phyloP scores from a whole-genome alignment of 2,329 filamentous ascomycete genomes.

The Paecilomyces sp. region DNA sequence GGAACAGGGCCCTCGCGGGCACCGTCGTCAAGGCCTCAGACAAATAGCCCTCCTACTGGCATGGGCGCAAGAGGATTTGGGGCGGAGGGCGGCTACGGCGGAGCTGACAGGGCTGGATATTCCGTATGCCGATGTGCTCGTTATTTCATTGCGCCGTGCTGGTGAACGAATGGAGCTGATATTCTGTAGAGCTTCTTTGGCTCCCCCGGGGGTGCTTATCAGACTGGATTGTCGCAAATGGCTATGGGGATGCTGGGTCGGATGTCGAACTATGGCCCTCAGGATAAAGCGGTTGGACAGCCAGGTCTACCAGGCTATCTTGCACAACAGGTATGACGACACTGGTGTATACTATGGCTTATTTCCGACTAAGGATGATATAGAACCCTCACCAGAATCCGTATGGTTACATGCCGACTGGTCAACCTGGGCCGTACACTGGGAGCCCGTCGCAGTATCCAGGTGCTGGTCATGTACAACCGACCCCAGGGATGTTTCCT shows the following conservation, averaged over 20 bases:
- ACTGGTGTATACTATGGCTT: background rate
- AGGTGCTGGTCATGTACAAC: constrained; percentile 3
- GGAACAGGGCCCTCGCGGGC: constrained; percentile 19
- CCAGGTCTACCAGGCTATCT: background rate
- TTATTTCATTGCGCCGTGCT: constrained; percentile 9
- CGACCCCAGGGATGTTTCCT: constrained; percentile 1
- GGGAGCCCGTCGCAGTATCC: constrained; percentile 10
- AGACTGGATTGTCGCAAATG: constrained; percentile 8
- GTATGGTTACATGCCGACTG: constrained; percentile 9
- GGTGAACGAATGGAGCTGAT: constrained; percentile 18
- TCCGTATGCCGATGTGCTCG: constrained; percentile 20
- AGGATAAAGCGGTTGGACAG: background rate
- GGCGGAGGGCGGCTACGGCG: background rate
- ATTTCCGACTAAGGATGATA: background rate
- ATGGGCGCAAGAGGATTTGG: constrained; percentile 2
- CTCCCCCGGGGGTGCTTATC: constrained; percentile 10
- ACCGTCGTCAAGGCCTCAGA: constrained; percentile 17
- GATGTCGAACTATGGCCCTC: constrained; percentile 10
- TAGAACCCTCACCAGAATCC: constrained; percentile 7
- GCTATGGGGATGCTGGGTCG: constrained; percentile 9
- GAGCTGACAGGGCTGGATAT: constrained; percentile 4
- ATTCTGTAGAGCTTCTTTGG: constrained; percentile 16
- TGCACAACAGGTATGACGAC: constrained; percentile 5
- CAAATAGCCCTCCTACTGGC: constrained; percentile 10
- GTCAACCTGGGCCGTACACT: constrained; percentile 7